Percentiles rank a stretch among this genome's conserved stretches.
Evolutionary conservation across 805 yeast species (phyloP).

Genomic region (Vanderwaltozyma verrucispora): DNA sequence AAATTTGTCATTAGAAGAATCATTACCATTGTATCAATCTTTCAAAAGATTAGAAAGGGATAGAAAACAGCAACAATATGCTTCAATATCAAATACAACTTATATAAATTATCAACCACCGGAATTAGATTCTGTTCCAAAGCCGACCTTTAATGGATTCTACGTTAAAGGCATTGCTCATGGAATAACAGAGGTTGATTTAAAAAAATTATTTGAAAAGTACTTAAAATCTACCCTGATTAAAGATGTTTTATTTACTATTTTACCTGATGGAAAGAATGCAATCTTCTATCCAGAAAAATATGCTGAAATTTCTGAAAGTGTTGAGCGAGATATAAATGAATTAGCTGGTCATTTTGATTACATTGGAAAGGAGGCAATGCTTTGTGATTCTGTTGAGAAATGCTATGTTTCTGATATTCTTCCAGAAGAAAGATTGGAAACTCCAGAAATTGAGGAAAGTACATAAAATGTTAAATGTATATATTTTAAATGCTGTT

Average conservation of each 20-base stretch:
- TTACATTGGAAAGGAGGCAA: constrained; percentile 15
- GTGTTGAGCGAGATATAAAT: constrained; percentile 35
- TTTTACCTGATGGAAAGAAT: constrained; percentile 4
- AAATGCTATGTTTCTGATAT: constrained; percentile 9
- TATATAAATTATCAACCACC: constrained; percentile 19
- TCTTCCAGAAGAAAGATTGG: background rate
- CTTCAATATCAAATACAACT: constrained; percentile 16
- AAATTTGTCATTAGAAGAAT: constrained; percentile 15
- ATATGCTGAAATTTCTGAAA: constrained; percentile 27
- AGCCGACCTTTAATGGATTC: too few relatives aligned
- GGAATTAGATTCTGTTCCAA: too few relatives aligned
- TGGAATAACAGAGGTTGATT: constrained; percentile 40
- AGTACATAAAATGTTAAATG: too few relatives aligned
- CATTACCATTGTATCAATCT: constrained; percentile 37
- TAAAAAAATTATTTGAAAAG: constrained; percentile 29
- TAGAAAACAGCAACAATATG: constrained; percentile 21
- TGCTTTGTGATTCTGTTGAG: constrained; percentile 17
- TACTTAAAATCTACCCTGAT: constrained; percentile 23
- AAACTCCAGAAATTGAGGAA: background rate
- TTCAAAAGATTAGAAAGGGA: constrained; percentile 28
- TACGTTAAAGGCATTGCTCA: constrained; percentile 41
- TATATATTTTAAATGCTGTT: too few relatives aligned
- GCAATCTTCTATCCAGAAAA: constrained; percentile 26
- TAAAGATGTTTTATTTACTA: constrained; percentile 16
- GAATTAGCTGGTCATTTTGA: constrained; percentile 30